These are phyloP conservation scores for Penicillium sp. DNA, from an alignment of 2,329 filamentous ascomycete genomes.

Conservation along the genomic window DNA sequence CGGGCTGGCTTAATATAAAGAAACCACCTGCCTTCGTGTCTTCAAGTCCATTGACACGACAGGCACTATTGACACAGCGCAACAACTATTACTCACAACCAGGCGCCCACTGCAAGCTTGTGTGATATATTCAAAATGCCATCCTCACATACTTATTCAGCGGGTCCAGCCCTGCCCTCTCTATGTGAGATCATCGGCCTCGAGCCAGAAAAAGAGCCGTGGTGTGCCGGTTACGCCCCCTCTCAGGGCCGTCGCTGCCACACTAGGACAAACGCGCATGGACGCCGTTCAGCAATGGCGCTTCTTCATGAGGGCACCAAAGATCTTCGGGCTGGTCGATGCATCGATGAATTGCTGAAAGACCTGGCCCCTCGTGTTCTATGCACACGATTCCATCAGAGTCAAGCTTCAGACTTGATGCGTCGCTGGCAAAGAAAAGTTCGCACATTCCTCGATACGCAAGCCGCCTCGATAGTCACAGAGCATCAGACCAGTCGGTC, in stretches of 20 bases:
- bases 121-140: neutral
- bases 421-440: constrained; percentile 11
- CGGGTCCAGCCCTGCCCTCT: neutral
- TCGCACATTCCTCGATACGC: constrained; percentile 1
- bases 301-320: constrained; percentile 18
- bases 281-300: constrained; percentile 8
- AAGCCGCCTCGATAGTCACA: neutral
- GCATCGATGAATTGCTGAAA: constrained; percentile 15
- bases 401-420: constrained; percentile 13
- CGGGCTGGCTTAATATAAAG: neutral
- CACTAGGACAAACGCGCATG: constrained; percentile 7
- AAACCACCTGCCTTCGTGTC: neutral
- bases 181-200: constrained; percentile 20
- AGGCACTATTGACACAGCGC: too few relatives aligned
- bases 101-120: neutral
- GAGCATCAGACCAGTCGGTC: neutral
- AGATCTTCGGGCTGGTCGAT: constrained; percentile 7
- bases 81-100: neutral
- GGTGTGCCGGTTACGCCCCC: constrained; percentile 18
- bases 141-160: neutral
- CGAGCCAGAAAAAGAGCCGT: constrained; percentile 16
- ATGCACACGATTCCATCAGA: constrained; percentile 21
- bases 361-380: constrained; percentile 24
- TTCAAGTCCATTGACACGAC: neutral
- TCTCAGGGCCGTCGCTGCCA: constrained; percentile 18